Percentiles rank a stretch among this genome's conserved stretches.
These are phyloP conservation scores for Beauveria asiatica DNA, from an alignment of 2,329 filamentous ascomycete species.

Conservation along the genomic window DNA sequence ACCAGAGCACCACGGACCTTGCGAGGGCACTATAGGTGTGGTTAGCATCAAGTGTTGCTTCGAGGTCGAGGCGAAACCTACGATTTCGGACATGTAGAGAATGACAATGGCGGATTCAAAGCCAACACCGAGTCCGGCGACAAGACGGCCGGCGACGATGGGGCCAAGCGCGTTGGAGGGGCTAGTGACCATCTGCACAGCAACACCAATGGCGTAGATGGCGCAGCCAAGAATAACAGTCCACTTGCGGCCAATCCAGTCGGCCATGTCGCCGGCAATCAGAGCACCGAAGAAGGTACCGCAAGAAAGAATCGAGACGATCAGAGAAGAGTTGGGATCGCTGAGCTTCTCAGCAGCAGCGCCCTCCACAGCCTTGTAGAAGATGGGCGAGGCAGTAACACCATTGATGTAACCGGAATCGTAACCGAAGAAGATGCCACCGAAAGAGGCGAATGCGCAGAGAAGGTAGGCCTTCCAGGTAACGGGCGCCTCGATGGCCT, in stretches of 20 bases:
- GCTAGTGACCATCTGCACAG: conserved; percentile 54
- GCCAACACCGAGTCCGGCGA: conserved; percentile 71
- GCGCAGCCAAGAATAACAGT: conserved; percentile 63
- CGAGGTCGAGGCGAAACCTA: conserved; percentile 24
- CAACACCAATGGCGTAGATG: conserved; percentile 61
- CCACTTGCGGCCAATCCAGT: conserved; percentile 63
- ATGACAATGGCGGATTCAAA: conserved; percentile 76
- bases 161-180: conserved; percentile 42
- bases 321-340: conserved; percentile 42
- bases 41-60: conserved; percentile 15
- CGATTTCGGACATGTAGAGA: conserved; percentile 81
- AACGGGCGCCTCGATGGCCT: conserved; percentile 58
- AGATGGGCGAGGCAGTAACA: conserved; percentile 44
- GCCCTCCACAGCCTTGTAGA: conserved; percentile 44
- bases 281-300: conserved; percentile 73
- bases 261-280: conserved; percentile 68
- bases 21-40: conserved; percentile 39
- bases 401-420: conserved; percentile 70
- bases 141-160: conserved; percentile 64
- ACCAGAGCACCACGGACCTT: conserved; percentile 72
- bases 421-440: conserved; percentile 71
- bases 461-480: conserved; percentile 61
- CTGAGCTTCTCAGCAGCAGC: conserved; percentile 24
- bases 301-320: conserved; percentile 69
- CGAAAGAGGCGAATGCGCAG: conserved; percentile 63